Evolutionary conservation across 2,329 filamentous ascomycete genomes (phyloP).

Genomic region (Metarhizium album): DNA sequence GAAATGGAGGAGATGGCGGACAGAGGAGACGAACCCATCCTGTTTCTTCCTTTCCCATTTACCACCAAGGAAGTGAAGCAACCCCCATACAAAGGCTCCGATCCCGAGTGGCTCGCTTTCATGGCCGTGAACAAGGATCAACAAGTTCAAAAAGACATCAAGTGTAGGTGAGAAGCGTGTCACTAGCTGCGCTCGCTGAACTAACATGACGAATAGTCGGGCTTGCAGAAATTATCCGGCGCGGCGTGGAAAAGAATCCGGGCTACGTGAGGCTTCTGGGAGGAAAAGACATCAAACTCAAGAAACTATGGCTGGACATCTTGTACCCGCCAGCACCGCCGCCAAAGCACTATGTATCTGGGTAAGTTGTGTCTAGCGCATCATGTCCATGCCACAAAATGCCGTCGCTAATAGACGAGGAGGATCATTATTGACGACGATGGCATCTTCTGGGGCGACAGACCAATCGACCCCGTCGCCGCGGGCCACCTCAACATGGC

Average conservation of each 20-base stretch:
- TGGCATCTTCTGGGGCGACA: slow-evolving; percentile 34
- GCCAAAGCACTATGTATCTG: slow-evolving; percentile 46
- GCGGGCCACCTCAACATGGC: slow-evolving; percentile 36
- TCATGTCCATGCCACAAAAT: too few relatives aligned
- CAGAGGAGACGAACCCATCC: slow-evolving; percentile 30
- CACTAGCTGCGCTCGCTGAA: background rate
- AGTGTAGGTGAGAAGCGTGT: slow-evolving; percentile 24
- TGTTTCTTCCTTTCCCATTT: slow-evolving; percentile 54
- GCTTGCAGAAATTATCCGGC: slow-evolving; percentile 23
- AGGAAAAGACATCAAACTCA: slow-evolving; percentile 37
- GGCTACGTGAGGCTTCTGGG: slow-evolving; percentile 29
- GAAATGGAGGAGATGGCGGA: slow-evolving; percentile 30
- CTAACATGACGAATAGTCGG: slow-evolving; percentile 13
- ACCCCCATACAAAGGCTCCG: slow-evolving; percentile 40
- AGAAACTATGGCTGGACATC: slow-evolving; percentile 48
- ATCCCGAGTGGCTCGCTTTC: slow-evolving; percentile 55
- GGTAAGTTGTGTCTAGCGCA: slow-evolving; percentile 31
- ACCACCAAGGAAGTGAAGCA: slow-evolving; percentile 39
- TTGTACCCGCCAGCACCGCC: slow-evolving; percentile 49
- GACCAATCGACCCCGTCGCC: slow-evolving; percentile 35
- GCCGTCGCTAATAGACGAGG: slow-evolving; percentile 4
- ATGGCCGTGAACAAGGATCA: slow-evolving; percentile 45
- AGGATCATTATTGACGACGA: slow-evolving; percentile 42
- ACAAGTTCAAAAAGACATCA: slow-evolving; percentile 35
- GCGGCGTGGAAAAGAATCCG: slow-evolving; percentile 29